These are phyloP conservation scores for Metschnikowia santaceciliae DNA, from an alignment of 805 yeast species.

Conservation along the genomic window DNA sequence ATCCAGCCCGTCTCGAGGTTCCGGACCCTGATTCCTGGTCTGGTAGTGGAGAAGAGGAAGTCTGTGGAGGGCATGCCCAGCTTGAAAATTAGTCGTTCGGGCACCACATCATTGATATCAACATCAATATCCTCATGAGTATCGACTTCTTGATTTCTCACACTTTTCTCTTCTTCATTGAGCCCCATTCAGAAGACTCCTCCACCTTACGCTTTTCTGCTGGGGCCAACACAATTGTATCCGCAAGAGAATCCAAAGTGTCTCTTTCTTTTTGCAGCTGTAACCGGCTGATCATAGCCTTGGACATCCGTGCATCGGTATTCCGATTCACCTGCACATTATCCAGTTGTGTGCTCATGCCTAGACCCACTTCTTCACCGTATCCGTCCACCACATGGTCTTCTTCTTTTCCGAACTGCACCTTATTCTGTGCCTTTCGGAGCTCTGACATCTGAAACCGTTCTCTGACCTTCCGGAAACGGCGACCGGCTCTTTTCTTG, in stretches of 20 bases:
- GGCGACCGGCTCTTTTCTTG: constrained; percentile 81
- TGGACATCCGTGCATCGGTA: constrained; percentile 57
- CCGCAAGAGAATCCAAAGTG: constrained; percentile 5
- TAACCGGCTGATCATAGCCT: constrained; percentile 53
- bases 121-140: not conserved
- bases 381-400: constrained; percentile 55
- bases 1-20: constrained; percentile 46
- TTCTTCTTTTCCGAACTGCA: constrained; percentile 79
- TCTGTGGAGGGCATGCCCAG: constrained; percentile 35
- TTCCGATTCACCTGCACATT: constrained; percentile 37
- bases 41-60: constrained; percentile 35
- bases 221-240: constrained; percentile 12
- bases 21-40: constrained; percentile 23
- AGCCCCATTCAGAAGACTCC: not conserved
- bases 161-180: not conserved
- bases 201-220: constrained; percentile 2
- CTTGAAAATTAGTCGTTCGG: constrained; percentile 29
- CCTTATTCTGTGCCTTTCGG: constrained; percentile 76
- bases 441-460: constrained; percentile 77
- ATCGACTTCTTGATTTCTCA: not conserved
- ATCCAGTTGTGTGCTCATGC: constrained; percentile 52
- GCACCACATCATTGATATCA: constrained; percentile 14
- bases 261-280: constrained; percentile 18
- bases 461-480: constrained; percentile 76
- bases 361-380: constrained; percentile 82